Conservation (phyloP, 108 stramenopile species). For the Skeletonema tropicum region DNA sequence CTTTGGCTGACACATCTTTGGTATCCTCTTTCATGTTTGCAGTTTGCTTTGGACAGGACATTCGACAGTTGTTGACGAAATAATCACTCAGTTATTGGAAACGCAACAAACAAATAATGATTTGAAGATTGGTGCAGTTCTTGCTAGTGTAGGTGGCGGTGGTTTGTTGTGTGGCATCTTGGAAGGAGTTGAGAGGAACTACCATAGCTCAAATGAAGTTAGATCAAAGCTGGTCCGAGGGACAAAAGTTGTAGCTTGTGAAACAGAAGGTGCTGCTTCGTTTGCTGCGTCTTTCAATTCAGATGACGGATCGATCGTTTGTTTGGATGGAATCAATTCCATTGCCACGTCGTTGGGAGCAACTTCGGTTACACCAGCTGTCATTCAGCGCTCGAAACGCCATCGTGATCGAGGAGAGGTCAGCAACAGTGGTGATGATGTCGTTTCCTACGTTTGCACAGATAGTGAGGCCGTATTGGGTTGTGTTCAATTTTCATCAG, state of each 20-base stretch:
- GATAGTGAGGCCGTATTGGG: slow-evolving; percentile 87
- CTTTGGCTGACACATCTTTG: background rate
- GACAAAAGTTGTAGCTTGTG: slow-evolving; percentile 77
- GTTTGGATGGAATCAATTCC: slow-evolving; percentile 67
- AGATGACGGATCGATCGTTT: slow-evolving; percentile 4
- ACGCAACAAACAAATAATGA: slow-evolving; percentile 1
- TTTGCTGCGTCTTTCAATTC: slow-evolving; percentile 62
- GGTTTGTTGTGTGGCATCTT: slow-evolving; percentile 85
- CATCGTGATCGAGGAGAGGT: slow-evolving; percentile 46
- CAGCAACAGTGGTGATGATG: slow-evolving; percentile 35
- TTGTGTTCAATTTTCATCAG: slow-evolving; percentile 71
- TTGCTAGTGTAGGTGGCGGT: slow-evolving; percentile 90
- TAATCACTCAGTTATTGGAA: slow-evolving; percentile 59
- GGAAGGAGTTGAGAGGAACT: slow-evolving; percentile 75
- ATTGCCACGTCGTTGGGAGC: slow-evolving; percentile 91
- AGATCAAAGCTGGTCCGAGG: slow-evolving; percentile 34
- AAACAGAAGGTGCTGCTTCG: slow-evolving; percentile 89
- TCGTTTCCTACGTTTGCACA: slow-evolving; percentile 66
- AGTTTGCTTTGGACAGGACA: slow-evolving; percentile 91
- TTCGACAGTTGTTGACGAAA: slow-evolving; percentile 84
- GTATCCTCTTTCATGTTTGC: slow-evolving; percentile 19
- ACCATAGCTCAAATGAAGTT: slow-evolving; percentile 5
- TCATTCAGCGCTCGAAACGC: slow-evolving; percentile 58
- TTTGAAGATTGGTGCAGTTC: slow-evolving; percentile 66
- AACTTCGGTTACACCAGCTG: slow-evolving; percentile 74